phyloP scores from a whole-genome alignment of 2,329 filamentous ascomycete genomes.

The Gremmenia infestans region DNA sequence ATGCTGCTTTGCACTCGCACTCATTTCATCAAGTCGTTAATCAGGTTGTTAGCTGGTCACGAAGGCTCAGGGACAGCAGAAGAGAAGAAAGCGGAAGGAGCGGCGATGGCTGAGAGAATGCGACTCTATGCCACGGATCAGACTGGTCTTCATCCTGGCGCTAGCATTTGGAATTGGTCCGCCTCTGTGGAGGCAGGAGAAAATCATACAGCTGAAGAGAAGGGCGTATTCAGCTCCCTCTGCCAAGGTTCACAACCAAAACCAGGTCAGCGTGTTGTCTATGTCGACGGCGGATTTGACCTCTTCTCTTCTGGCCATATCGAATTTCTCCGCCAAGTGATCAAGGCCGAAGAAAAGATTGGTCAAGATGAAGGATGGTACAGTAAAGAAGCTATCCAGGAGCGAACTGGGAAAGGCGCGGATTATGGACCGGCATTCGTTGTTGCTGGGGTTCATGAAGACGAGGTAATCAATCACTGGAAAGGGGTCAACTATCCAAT shows the following conservation, averaged over 20 bases:
- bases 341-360: constrained; percentile 64
- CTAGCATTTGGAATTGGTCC: constrained; percentile 81
- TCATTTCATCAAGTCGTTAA: constrained; percentile 84
- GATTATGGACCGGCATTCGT: constrained; percentile 83
- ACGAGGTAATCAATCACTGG: constrained; percentile 91
- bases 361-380: constrained; percentile 71
- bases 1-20: constrained; percentile 95
- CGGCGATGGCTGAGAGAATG: constrained; percentile 72
- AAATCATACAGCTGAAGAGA: constrained; percentile 46
- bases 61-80: constrained; percentile 67
- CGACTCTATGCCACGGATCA: constrained; percentile 83
- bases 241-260: constrained; percentile 67
- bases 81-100: constrained; percentile 59
- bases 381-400: constrained; percentile 54
- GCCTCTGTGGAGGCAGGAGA: constrained; percentile 38
- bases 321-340: constrained; percentile 80
- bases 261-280: constrained; percentile 79
- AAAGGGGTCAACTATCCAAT: constrained; percentile 98
- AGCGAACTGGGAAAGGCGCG: constrained; percentile 57
- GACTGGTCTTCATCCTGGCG: constrained; percentile 71
- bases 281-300: constrained; percentile 95
- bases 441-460: constrained; percentile 91
- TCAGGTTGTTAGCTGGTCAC: constrained; percentile 60
- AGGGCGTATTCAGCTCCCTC: constrained; percentile 61
- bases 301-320: constrained; percentile 97